A percentile compares a stretch with the other conserved stretches of the same genome.
Evolutionary conservation across 73 alveolate genomes (phyloP).

Genomic region (Paramecium pentaurelia): DNA sequence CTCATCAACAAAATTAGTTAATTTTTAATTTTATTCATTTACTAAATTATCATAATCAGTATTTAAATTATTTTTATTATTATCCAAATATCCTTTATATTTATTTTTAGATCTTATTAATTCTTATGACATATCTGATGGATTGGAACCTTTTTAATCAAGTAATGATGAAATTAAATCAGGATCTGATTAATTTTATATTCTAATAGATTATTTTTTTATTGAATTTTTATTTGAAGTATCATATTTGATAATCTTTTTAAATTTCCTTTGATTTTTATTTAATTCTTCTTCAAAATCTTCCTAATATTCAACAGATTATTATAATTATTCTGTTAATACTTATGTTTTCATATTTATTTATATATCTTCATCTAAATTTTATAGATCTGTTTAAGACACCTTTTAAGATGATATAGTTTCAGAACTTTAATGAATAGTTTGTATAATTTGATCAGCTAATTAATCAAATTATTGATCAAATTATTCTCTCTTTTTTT

Average conservation of each 20-base stretch:
- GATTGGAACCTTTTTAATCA: neutral
- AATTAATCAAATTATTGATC: neutral
- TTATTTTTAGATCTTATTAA: neutral
- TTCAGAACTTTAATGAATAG: neutral
- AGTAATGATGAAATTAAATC: neutral
- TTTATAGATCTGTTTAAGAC: neutral
- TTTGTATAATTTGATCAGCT: neutral
- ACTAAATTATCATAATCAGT: neutral
- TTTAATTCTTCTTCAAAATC: neutral
- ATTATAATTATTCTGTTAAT: neutral
- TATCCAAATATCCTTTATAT: neutral
- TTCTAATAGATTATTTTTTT: neutral
- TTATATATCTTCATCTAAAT: neutral
- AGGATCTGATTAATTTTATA: neutral
- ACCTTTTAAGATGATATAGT: neutral
- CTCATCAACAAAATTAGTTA: neutral
- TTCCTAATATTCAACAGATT: neutral
- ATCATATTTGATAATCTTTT: neutral
- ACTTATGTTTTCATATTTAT: neutral
- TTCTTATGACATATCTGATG: neutral
- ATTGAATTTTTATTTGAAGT: neutral
- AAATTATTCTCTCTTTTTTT: neutral
- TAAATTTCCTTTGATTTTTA: neutral
- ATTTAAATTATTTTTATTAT: neutral
- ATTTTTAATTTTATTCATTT: neutral